Percentiles rank a stretch among this genome's conserved stretches.
phyloP scores from a whole-genome alignment of 306 rosid species.

The Prunus kanzakura region DNA sequence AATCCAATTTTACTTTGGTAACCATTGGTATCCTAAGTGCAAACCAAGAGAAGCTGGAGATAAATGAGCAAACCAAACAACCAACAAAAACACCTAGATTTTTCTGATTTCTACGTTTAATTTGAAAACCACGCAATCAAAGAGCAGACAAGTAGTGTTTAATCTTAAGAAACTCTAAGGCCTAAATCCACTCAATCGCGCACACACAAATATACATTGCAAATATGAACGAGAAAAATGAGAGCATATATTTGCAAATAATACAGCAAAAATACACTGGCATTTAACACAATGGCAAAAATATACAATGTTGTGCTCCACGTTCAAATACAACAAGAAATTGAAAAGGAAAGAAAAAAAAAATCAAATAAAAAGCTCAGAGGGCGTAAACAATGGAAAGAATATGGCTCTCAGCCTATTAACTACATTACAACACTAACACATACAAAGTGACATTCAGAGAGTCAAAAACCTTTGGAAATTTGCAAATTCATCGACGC shows the following conservation, averaged over 20 bases:
- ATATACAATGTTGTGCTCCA: background rate
- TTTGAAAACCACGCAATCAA: too few relatives aligned
- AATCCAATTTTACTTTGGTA: too few relatives aligned
- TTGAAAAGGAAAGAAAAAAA: background rate
- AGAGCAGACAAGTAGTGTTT: too few relatives aligned
- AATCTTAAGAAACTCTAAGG: too few relatives aligned
- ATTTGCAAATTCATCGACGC: constrained; percentile 42
- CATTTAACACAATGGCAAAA: background rate
- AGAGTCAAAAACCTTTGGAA: background rate
- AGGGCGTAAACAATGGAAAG: background rate
- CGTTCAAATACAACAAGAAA: background rate
- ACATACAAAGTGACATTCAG: background rate
- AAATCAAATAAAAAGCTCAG: background rate
- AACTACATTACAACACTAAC: constrained; percentile 1
- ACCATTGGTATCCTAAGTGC: too few relatives aligned
- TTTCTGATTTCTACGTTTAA: too few relatives aligned
- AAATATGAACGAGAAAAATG: background rate
- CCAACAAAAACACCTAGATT: too few relatives aligned
- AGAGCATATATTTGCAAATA: background rate
- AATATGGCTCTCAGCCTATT: constrained; percentile 1
- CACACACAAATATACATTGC: too few relatives aligned
- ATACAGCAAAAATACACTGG: background rate
- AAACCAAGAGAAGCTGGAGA: too few relatives aligned
- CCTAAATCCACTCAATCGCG: too few relatives aligned
- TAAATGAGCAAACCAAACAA: too few relatives aligned